A percentile compares a stretch with the other conserved stretches of the same genome.
phyloP scores from a whole-genome alignment of 352 stramenopile species.

The Phytophthora sojae region DNA sequence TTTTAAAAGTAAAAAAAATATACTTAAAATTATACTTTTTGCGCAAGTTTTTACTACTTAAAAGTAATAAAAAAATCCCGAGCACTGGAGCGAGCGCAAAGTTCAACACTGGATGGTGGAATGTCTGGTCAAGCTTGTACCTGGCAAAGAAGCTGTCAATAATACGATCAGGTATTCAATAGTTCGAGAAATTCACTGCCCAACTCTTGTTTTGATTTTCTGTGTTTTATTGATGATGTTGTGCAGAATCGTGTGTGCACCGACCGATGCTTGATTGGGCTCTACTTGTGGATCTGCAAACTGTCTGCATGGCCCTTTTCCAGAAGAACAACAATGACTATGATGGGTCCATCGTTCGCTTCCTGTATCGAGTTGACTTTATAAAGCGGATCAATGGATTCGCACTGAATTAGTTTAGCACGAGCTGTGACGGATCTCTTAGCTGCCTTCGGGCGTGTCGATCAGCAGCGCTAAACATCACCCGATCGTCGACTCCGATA shows the following conservation, averaged over 20 bases:
- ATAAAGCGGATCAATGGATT: constrained; percentile 37
- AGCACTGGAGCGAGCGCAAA: too few relatives aligned
- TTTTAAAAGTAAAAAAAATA: too few relatives aligned
- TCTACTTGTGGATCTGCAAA: constrained; percentile 45
- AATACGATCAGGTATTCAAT: constrained; percentile 35
- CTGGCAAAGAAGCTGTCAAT: constrained; percentile 33
- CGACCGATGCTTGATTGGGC: constrained; percentile 32
- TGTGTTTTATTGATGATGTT: constrained; percentile 75
- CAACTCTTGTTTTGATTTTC: constrained; percentile 9
- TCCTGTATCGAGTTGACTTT: not conserved
- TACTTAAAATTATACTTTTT: too few relatives aligned
- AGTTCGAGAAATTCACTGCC: too few relatives aligned
- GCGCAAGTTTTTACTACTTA: too few relatives aligned
- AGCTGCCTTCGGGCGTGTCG: constrained; percentile 51
- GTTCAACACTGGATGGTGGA: constrained; percentile 42
- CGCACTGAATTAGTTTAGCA: constrained; percentile 61
- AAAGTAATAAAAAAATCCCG: too few relatives aligned
- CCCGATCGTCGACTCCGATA: constrained; percentile 36
- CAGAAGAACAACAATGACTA: constrained; percentile 22
- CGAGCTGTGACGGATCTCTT: constrained; percentile 63
- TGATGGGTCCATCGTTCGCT: constrained; percentile 24
- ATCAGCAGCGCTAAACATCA: constrained; percentile 45
- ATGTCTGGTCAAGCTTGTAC: constrained; percentile 43
- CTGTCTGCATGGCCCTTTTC: constrained; percentile 40
- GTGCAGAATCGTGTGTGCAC: constrained; percentile 58